phyloP scores from a whole-genome alignment of 2,329 filamentous ascomycete genomes.

The Cephalotrichum gorgonifer region DNA sequence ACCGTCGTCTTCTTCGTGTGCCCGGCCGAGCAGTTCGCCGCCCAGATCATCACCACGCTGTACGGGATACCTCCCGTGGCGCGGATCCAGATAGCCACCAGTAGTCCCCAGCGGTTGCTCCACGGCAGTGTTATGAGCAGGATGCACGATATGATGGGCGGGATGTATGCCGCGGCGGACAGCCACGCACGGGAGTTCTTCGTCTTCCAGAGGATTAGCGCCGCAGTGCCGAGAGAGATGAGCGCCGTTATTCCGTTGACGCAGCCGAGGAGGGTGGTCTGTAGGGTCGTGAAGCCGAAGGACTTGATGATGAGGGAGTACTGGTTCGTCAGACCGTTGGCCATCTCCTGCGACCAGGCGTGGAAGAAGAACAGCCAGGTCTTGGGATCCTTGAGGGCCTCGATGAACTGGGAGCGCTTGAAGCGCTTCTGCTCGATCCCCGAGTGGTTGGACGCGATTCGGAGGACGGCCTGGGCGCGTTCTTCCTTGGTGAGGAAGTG shows the following conservation, averaged over 20 bases:
- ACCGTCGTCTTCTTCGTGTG: conserved; percentile 33
- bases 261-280: conserved; percentile 23
- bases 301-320: conserved; percentile 24
- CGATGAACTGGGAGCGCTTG: conserved; percentile 18
- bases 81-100: conserved; percentile 17
- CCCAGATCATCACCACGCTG: conserved; percentile 22
- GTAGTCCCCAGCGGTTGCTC: conserved; percentile 13
- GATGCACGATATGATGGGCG: conserved; percentile 15
- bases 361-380: conserved; percentile 20
- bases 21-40: conserved; percentile 22
- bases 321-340: conserved; percentile 29
- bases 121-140: conserved; percentile 17
- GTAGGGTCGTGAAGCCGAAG: conserved; percentile 23
- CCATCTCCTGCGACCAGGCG: conserved; percentile 21
- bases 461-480: conserved; percentile 17
- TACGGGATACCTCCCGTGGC: conserved; percentile 10
- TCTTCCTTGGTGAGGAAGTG: conserved; percentile 15
- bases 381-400: conserved; percentile 18
- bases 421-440: conserved; percentile 28
- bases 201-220: conserved; percentile 9
- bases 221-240: conserved; percentile 8
- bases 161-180: conserved; percentile 15
- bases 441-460: conserved; percentile 15
- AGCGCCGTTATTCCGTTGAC: conserved; percentile 1
- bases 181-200: conserved; percentile 12